A percentile compares a stretch with the other conserved stretches of the same genome.
Conservation (phyloP, 345 rosid genomes). For the Zanthoxylum bungeanum region DNA sequence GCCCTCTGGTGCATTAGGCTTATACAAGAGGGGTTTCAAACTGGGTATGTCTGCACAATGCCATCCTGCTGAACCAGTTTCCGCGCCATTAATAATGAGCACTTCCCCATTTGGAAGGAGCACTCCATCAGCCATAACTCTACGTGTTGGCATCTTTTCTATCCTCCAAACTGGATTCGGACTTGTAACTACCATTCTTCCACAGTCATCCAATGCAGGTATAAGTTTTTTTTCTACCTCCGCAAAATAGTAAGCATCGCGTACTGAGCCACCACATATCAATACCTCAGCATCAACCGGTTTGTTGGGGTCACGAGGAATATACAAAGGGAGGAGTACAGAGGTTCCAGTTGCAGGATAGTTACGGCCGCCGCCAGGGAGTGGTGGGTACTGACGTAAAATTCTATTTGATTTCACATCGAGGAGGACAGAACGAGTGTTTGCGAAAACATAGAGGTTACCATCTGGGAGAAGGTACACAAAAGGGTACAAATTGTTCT, state of each 20-base stretch:
- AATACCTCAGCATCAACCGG: constrained; percentile 47
- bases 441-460: constrained; percentile 18
- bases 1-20: constrained; percentile 16
- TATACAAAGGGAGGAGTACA: constrained; percentile 38
- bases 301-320: constrained; percentile 17
- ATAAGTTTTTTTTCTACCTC: constrained; percentile 18
- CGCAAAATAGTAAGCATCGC: constrained; percentile 37
- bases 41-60: constrained; percentile 63
- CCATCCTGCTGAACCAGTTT: constrained; percentile 68
- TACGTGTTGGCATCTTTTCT: constrained; percentile 59
- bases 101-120: constrained; percentile 72
- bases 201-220: constrained; percentile 36
- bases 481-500: constrained; percentile 12
- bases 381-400: constrained; percentile 23
- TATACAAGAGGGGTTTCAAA: constrained; percentile 49
- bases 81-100: constrained; percentile 70
- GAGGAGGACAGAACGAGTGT: constrained; percentile 11
- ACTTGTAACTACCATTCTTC: constrained; percentile 36
- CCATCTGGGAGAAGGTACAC: constrained; percentile 36
- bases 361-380: constrained; percentile 29
- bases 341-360: constrained; percentile 32
- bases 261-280: constrained; percentile 55
- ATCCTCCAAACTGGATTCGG: constrained; percentile 51
- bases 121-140: constrained; percentile 71
- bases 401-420: constrained; percentile 17